A percentile compares a stretch with the other conserved stretches of the same genome.
Conservation (phyloP, 441 rosid genomes). For the Adansonia madagascariensis region DNA sequence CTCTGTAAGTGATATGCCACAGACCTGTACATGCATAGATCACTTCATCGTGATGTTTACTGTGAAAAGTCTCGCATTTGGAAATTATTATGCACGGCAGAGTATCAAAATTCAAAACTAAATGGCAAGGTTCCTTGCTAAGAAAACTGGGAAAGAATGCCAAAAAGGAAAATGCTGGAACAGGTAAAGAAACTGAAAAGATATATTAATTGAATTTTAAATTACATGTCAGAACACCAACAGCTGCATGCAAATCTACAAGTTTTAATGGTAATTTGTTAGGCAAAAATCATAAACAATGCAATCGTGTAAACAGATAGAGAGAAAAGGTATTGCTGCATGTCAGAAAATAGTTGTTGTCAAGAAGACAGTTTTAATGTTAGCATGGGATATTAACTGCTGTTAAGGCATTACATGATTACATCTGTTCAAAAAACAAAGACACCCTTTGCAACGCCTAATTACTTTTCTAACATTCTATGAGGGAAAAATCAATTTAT, state of each 20-base stretch:
- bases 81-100: constrained; percentile 1
- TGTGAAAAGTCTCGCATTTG: constrained; percentile 1
- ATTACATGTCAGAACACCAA: neutral
- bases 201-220: constrained; percentile 1
- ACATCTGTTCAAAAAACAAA: neutral
- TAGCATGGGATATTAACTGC: neutral
- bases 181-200: neutral
- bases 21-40: constrained; percentile 52
- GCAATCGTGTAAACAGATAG: neutral
- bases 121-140: neutral
- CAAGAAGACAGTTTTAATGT: neutral
- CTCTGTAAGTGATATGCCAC: constrained; percentile 61
- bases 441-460: neutral
- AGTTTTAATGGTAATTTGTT: neutral
- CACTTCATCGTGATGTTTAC: neutral
- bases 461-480: neutral
- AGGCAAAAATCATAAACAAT: neutral
- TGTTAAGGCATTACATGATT: neutral
- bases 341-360: neutral
- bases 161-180: neutral
- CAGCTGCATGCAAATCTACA: neutral
- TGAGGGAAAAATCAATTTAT: neutral
- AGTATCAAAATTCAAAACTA: neutral
- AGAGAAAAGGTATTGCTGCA: neutral
- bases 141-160: neutral